Percentiles rank a stretch among this genome's conserved stretches.
Conservation (phyloP, 139 green algal species). For the Coelastrella sp. region DNA sequence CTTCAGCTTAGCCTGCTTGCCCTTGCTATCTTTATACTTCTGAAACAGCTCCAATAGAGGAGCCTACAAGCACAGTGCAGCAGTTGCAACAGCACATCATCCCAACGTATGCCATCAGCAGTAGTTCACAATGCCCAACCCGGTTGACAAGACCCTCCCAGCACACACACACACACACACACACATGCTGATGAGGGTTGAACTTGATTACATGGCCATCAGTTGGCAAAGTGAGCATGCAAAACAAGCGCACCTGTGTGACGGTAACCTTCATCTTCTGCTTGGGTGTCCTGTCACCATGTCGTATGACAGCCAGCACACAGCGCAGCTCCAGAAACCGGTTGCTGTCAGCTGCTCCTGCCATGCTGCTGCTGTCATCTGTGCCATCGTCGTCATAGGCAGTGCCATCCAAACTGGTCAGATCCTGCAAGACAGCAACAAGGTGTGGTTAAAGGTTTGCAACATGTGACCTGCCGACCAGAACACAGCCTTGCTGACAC, state of each 20-base stretch:
- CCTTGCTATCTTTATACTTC: conserved; percentile 91
- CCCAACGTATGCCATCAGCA: no score
- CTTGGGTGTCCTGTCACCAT: conserved; percentile 98
- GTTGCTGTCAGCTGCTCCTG: conserved; percentile 3
- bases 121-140: no score
- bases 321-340: conserved; percentile 86
- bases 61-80: conserved; percentile 59
- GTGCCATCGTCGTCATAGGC: conserved; percentile 17
- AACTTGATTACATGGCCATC: no score
- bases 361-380: conserved; percentile 28
- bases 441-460: no score
- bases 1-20: conserved; percentile 97
- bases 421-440: neutral
- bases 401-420: conserved; percentile 15
- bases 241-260: conserved; percentile 41
- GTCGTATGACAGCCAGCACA: conserved; percentile 94
- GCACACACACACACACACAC: no score
- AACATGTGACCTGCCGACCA: no score
- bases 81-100: neutral
- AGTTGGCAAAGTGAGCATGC: no score
- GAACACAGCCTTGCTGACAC: neutral
- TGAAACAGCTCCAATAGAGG: conserved; percentile 89
- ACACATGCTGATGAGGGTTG: no score
- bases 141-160: no score
- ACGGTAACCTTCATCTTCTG: conserved; percentile 61